These are phyloP conservation scores for Monosporozyma aerobia DNA, from an alignment of 805 yeast genomes.

Conservation along the genomic window DNA sequence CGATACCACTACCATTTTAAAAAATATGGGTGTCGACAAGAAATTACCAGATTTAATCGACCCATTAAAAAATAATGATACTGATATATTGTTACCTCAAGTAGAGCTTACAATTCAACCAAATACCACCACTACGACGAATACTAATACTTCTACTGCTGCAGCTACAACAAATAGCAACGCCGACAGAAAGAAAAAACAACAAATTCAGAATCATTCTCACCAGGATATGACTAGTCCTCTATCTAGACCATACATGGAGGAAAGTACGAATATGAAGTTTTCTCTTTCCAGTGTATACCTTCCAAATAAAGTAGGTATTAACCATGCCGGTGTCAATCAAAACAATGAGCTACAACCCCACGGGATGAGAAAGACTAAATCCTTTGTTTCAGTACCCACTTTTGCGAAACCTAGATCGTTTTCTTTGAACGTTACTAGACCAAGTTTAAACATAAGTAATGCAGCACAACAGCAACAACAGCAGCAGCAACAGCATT, in stretches of 20 bases:
- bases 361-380: constrained; percentile 1
- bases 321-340: not conserved
- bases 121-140: not conserved
- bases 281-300: not conserved
- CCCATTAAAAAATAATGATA: not conserved
- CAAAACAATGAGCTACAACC: not conserved
- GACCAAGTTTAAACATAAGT: constrained; percentile 5
- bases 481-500: not conserved
- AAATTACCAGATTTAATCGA: not conserved
- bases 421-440: constrained; percentile 21
- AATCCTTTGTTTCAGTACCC: not conserved
- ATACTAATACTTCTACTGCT: not conserved
- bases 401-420: constrained; percentile 25
- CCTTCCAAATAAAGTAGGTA: not conserved
- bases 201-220: not conserved
- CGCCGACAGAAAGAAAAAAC: not conserved
- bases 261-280: not conserved
- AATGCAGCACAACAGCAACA: not conserved
- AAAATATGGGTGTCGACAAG: constrained; percentile 1
- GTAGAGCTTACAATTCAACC: not conserved
- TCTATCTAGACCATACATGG: not conserved
- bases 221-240: not conserved
- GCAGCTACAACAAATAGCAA: not conserved
- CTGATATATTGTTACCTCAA: not conserved
- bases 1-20: not conserved